These are phyloP conservation scores for Cicer bijugum DNA, from an alignment of 306 rosid genomes.

Conservation along the genomic window DNA sequence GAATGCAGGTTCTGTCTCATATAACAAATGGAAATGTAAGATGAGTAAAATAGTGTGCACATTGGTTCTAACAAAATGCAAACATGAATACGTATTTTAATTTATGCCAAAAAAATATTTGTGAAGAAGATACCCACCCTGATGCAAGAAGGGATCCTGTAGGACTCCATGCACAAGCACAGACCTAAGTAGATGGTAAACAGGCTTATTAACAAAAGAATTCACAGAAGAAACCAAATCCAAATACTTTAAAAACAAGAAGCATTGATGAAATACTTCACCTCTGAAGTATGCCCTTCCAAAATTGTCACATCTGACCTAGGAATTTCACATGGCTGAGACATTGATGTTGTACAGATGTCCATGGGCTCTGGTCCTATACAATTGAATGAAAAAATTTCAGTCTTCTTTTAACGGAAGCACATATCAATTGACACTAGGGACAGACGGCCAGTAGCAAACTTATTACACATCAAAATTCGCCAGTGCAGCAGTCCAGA, in stretches of 20 bases:
- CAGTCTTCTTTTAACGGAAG: constrained; percentile 31
- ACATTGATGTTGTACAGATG: constrained; percentile 59
- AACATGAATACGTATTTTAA: not conserved
- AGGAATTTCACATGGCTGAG: constrained; percentile 73
- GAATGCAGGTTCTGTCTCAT: constrained; percentile 1
- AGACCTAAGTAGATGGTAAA: constrained; percentile 65
- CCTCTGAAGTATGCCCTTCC: constrained; percentile 98
- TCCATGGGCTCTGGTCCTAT: constrained; percentile 91
- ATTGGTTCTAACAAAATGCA: not conserved
- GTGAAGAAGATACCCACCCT: constrained; percentile 61
- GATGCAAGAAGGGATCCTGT: constrained; percentile 94
- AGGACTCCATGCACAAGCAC: constrained; percentile 99
- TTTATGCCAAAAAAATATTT: constrained; percentile 30
- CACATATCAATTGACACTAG: constrained; percentile 22
- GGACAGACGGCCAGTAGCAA: constrained; percentile 6
- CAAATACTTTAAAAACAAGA: not conserved
- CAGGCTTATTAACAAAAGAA: constrained; percentile 37
- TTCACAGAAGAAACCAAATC: constrained; percentile 20
- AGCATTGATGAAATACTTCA: constrained; percentile 49
- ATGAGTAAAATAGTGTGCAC: not conserved
- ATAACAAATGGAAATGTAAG: constrained; percentile 19
- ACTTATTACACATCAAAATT: constrained; percentile 16
- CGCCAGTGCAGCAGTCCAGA: constrained; percentile 3
- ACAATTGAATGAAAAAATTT: constrained; percentile 37
- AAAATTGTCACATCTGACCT: constrained; percentile 79